Evolutionary conservation across 1,284 basidiomycete genomes (phyloP).

Genomic region (Irpex lacteus): DNA sequence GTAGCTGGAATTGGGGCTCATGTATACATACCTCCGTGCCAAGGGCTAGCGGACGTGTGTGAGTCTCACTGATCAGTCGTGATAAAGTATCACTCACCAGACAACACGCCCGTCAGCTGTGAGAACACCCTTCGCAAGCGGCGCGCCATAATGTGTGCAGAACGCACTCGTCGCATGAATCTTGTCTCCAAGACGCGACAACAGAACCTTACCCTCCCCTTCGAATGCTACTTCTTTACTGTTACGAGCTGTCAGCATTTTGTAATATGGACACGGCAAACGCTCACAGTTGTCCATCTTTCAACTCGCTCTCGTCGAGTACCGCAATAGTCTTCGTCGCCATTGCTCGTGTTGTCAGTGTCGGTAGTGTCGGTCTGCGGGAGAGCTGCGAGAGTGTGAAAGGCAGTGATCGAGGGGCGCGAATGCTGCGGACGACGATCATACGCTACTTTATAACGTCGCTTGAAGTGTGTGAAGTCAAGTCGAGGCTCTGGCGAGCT

Average conservation of each 20-base stretch:
- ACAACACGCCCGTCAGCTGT: constrained; percentile 78
- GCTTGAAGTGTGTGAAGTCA: neutral
- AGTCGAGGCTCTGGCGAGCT: neutral
- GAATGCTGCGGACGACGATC: constrained; percentile 10
- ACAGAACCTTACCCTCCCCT: constrained; percentile 73
- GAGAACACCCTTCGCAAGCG: constrained; percentile 81
- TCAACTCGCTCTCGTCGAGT: constrained; percentile 61
- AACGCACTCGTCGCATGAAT: constrained; percentile 80
- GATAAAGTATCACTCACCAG: constrained; percentile 49
- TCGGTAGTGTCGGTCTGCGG: neutral
- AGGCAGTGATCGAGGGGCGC: neutral
- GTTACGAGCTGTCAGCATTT: constrained; percentile 5
- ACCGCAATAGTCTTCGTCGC: constrained; percentile 60
- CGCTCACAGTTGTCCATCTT: constrained; percentile 75
- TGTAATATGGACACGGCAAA: neutral
- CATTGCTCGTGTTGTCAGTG: constrained; percentile 26
- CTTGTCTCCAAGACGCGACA: constrained; percentile 76
- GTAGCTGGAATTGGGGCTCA: neutral
- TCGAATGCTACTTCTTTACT: constrained; percentile 85
- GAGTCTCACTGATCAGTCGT: neutral
- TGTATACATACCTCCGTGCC: constrained; percentile 74
- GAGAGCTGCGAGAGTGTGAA: constrained; percentile 3
- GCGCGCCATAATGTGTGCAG: constrained; percentile 90
- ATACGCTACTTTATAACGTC: neutral
- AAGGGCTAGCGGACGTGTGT: constrained; percentile 53